Base-by-base conservation (phyloP, 495 filamentous ascomycete species). In the Xylaria curta region DNA sequence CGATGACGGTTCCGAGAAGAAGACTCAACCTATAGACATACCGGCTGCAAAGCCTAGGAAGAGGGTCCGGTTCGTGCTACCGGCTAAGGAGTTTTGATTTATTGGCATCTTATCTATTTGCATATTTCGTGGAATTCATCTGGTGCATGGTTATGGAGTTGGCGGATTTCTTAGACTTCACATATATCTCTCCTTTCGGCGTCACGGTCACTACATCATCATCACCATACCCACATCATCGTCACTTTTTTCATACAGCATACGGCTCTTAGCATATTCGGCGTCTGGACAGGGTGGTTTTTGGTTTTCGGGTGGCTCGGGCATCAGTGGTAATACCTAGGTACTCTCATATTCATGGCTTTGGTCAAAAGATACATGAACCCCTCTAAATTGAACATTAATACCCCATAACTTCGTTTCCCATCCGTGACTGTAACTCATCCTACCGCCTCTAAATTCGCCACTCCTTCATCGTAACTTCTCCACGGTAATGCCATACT, bases 11-110 rank as follows among this genome's bases (percentile, higher is more conserved):
- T 61, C 73, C 47, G 70, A 72, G 47, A 70, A 42, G 63, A 80
- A 76, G 76, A 75, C 68, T 17, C 74, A 71, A 66, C 76, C 75
- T 61, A 78, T 84, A 80, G 76, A 84, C 28, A 81, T 82, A 68
- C 80, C 77, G 81, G 79, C 82, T 81, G 77, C 81, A 67, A 86
- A 85, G 84, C 78, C 79, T 72, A 75, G 77, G 69, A 85, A 71
- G 69, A 85, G 66, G 79, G 85, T 86, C 65, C 77, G 85, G 76
- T 86, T 86, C 67, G 78, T 84, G 51, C 76, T 86, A 66, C 85
- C 85, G 36, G 78, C 71, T n/a, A 76, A 72, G 76, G 78, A 83
- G 69, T 73, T 66, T 70, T 78, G 73, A 66, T 59, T 38, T 38
- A 38, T 38, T 38, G 36, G 36, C 36, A 38, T 38, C 4, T 38